A percentile compares a stretch with the other conserved stretches of the same genome.
Evolutionary conservation across 345 rosid species (phyloP).

Genomic region (Noccaea bulbosa): DNA sequence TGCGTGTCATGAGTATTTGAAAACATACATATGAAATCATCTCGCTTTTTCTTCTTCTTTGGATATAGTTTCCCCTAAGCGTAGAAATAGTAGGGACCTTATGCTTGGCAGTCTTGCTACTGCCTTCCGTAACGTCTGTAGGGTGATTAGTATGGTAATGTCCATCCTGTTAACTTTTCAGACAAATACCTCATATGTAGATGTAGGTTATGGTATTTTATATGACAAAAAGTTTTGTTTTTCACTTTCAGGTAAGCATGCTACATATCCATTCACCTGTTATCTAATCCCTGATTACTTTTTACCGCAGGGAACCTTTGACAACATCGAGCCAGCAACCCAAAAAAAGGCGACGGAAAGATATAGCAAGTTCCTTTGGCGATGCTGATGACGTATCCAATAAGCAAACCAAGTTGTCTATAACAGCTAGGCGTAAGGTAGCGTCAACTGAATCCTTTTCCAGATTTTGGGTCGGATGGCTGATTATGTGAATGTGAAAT

Average conservation of each 20-base stretch:
- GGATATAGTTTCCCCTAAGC: constrained; percentile 12
- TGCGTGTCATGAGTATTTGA: constrained; percentile 1
- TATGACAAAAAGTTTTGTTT: not conserved
- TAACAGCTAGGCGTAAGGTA: constrained; percentile 50
- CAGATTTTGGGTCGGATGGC: constrained; percentile 45
- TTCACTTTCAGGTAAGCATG: not conserved
- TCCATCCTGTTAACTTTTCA: constrained; percentile 2
- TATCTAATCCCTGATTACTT: constrained; percentile 11
- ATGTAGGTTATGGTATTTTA: not conserved
- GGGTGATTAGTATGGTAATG: constrained; percentile 2
- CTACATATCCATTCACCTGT: constrained; percentile 1
- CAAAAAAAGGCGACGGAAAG: constrained; percentile 84
- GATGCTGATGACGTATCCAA: constrained; percentile 50
- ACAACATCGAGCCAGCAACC: constrained; percentile 60
- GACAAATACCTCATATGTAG: not conserved
- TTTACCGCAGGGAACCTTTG: constrained; percentile 59
- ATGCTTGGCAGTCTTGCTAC: constrained; percentile 18
- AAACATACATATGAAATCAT: not conserved
- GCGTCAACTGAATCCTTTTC: constrained; percentile 40
- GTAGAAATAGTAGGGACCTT: constrained; percentile 2
- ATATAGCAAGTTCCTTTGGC: constrained; percentile 50
- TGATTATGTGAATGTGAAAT: constrained; percentile 48
- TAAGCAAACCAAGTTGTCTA: constrained; percentile 60
- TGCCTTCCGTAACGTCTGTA: not conserved
- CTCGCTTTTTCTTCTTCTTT: constrained; percentile 11